phyloP scores from a whole-genome alignment of 257 asterid species.

The Anisodus acutangulus region DNA sequence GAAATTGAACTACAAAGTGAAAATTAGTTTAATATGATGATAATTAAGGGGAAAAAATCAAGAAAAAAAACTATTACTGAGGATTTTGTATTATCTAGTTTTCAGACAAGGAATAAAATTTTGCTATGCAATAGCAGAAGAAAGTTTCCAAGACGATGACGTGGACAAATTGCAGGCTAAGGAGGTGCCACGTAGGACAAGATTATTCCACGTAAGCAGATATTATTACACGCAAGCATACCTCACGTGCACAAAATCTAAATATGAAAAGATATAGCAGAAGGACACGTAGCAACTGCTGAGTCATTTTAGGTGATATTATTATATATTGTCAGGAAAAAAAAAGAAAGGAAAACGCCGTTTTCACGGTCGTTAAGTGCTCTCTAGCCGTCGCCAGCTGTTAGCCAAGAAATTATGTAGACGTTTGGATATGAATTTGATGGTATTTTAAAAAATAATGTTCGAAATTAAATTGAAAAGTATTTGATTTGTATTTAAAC shows the following conservation, averaged over 20 bases:
- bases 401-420: too few species aligned
- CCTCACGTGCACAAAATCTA: constrained; percentile 59
- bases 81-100: constrained; percentile 32
- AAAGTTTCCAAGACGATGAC: constrained; percentile 39
- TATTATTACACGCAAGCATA: constrained; percentile 29
- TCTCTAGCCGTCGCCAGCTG: too few species aligned
- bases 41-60: not conserved
- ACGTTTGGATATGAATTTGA: too few species aligned
- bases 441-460: too few species aligned
- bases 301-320: not conserved
- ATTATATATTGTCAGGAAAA: too few species aligned
- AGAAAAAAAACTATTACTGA: not conserved
- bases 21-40: not conserved
- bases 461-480: too few species aligned
- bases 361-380: too few species aligned
- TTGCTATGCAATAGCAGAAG: not conserved
- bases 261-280: constrained; percentile 48
- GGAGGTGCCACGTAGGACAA: constrained; percentile 47
- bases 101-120: not conserved
- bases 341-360: too few species aligned
- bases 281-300: constrained; percentile 51
- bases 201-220: constrained; percentile 24
- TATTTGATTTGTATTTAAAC: not conserved
- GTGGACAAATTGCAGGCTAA: constrained; percentile 47
- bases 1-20: not conserved